Percentiles rank a stretch among this genome's conserved stretches.
Conservation (phyloP, 768 basidiomycete genomes). For the Lyophyllum decastes region DNA sequence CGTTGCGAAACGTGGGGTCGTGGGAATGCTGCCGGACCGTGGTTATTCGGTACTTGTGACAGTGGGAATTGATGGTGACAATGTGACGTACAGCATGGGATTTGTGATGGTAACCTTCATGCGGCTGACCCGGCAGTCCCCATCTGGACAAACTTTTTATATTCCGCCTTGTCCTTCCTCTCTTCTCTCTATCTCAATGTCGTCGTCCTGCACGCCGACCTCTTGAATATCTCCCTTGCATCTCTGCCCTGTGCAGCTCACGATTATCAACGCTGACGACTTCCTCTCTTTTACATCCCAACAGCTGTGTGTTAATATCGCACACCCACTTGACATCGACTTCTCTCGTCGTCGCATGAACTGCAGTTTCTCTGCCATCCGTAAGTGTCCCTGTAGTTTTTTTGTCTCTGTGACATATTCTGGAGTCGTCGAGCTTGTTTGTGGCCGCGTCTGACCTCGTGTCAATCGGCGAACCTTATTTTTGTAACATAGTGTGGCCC, state of each 20-base stretch:
- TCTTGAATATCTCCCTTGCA: slow-evolving; percentile 15
- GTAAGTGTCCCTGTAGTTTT: slow-evolving; percentile 33
- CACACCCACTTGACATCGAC: slow-evolving; percentile 17
- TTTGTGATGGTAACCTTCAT: slow-evolving; percentile 19
- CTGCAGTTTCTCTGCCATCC: slow-evolving; percentile 29
- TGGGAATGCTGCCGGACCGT: slow-evolving; percentile 30
- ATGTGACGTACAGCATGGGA: slow-evolving; percentile 12
- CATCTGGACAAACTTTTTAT: slow-evolving; percentile 22
- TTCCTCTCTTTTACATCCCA: slow-evolving; percentile 24
- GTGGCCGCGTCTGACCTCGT: slow-evolving; percentile 13
- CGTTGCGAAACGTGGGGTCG: slow-evolving; percentile 44
- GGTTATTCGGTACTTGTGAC: slow-evolving; percentile 13
- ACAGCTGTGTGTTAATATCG: slow-evolving; percentile 18
- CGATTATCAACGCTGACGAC: slow-evolving; percentile 50
- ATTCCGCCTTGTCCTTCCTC: slow-evolving; percentile 22
- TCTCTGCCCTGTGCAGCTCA: slow-evolving; percentile 32
- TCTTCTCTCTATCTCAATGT: slow-evolving; percentile 23
- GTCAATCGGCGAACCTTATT: slow-evolving; percentile 11
- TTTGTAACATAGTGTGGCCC: slow-evolving; percentile 9
- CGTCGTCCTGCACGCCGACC: slow-evolving; percentile 22
- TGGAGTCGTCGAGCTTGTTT: slow-evolving; percentile 2
- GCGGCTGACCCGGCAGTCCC: slow-evolving; percentile 17
- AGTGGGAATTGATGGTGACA: slow-evolving; percentile 18
- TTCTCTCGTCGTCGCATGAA: slow-evolving; percentile 40
- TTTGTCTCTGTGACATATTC: slow-evolving; percentile 8